phyloP scores from a whole-genome alignment of 495 filamentous ascomycete species.

The Penicillium angulare region DNA sequence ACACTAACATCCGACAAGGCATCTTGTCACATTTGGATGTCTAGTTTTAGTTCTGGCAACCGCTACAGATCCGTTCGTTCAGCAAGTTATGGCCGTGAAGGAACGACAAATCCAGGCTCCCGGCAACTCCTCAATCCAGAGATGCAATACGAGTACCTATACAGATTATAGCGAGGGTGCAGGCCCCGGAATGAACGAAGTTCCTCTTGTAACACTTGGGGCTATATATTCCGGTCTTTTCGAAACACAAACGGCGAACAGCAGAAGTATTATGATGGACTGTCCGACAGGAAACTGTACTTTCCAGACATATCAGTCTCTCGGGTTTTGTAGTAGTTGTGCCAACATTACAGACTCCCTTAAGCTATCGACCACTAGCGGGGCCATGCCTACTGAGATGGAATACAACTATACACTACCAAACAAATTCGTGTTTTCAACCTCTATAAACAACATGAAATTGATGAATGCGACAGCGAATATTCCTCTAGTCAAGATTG shows the following conservation, averaged over 20 bases:
- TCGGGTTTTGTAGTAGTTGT: slow-evolving; percentile 43
- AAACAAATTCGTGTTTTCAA: slow-evolving; percentile 19
- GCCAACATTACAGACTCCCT: slow-evolving; percentile 34
- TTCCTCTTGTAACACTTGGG: slow-evolving; percentile 31
- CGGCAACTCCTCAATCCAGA: slow-evolving; percentile 18
- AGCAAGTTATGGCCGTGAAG: slow-evolving; percentile 39
- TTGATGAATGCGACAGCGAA: slow-evolving; percentile 25
- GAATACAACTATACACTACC: slow-evolving; percentile 23
- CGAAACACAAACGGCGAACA: slow-evolving; percentile 19
- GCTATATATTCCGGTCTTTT: slow-evolving; percentile 40
- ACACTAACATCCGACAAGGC: slow-evolving; percentile 17
- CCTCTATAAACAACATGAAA: slow-evolving; percentile 13
- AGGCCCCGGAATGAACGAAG: slow-evolving; percentile 27
- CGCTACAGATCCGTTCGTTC: slow-evolving; percentile 43
- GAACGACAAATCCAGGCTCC: slow-evolving; percentile 14
- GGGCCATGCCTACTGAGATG: not conserved
- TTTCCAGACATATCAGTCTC: slow-evolving; percentile 40
- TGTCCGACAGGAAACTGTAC: slow-evolving; percentile 48
- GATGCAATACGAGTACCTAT: slow-evolving; percentile 25
- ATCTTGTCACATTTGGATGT: slow-evolving; percentile 40
- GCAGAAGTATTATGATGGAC: slow-evolving; percentile 13
- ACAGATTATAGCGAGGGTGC: slow-evolving; percentile 27
- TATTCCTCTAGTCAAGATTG: slow-evolving; percentile 10
- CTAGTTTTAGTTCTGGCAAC: slow-evolving; percentile 37
- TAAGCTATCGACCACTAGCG: not conserved